These are phyloP conservation scores for Wickerhamiella kazuoi DNA, from an alignment of 805 yeast genomes.

Conservation along the genomic window DNA sequence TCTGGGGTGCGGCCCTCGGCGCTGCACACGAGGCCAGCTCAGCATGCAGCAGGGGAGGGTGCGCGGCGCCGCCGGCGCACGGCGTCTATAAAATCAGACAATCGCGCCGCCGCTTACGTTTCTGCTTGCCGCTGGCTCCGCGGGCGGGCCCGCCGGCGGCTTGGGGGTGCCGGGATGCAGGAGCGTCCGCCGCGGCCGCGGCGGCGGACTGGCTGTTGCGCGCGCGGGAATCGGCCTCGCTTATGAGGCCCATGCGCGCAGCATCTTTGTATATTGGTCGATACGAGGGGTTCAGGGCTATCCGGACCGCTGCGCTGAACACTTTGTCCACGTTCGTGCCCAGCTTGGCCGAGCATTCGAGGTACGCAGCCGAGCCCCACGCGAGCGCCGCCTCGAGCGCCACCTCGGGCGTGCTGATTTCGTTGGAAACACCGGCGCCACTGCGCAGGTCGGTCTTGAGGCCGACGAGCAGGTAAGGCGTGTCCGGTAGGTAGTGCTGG, in stretches of 20 bases:
- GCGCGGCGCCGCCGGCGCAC: no score
- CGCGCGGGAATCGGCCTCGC: no score
- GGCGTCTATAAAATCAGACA: no score
- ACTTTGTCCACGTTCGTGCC: slow-evolving; percentile 50
- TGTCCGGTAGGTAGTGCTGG: slow-evolving; percentile 70
- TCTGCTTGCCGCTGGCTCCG: no score
- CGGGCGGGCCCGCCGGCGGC: no score
- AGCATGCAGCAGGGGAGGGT: no score
- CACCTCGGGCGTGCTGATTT: slow-evolving; percentile 21
- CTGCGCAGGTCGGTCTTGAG: slow-evolving; percentile 43
- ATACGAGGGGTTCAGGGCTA: slow-evolving; percentile 12
- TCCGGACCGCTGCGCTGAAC: slow-evolving; percentile 41
- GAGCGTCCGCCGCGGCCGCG: no score
- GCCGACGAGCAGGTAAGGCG: slow-evolving; percentile 68
- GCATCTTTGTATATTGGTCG: not conserved
- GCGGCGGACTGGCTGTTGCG: no score
- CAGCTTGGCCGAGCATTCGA: slow-evolving; percentile 64
- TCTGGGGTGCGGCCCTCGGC: no score
- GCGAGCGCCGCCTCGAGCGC: slow-evolving; percentile 38
- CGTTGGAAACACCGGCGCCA: slow-evolving; percentile 19
- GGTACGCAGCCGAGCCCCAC: slow-evolving; percentile 51
- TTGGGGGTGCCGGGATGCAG: no score
- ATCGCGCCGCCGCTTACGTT: no score
- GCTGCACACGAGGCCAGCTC: no score
- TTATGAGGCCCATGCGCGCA: not conserved